Conservation (phyloP, 2,329 filamentous ascomycete genomes). For the Hypocreales sp. region DNA sequence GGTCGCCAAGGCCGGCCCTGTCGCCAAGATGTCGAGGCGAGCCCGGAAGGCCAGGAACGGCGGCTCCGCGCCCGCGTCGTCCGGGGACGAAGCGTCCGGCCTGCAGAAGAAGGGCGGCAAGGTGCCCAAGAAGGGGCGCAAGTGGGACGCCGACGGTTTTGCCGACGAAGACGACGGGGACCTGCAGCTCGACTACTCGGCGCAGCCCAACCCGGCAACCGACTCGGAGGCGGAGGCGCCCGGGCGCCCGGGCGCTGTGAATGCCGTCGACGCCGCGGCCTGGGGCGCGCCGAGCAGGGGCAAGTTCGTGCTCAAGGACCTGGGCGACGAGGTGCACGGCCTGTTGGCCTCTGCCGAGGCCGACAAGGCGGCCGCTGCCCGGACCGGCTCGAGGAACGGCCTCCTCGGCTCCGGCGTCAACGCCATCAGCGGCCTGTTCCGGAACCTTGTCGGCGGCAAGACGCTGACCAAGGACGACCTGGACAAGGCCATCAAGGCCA, state of each 20-base stretch:
- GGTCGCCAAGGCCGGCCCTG: slow-evolving; percentile 58
- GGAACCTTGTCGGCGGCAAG: slow-evolving; percentile 91
- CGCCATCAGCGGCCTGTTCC: slow-evolving; percentile 76
- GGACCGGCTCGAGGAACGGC: slow-evolving; percentile 37
- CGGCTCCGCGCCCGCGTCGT: slow-evolving; percentile 52
- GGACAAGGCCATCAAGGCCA: slow-evolving; percentile 82
- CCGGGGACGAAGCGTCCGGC: slow-evolving; percentile 61
- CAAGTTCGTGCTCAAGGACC: slow-evolving; percentile 83
- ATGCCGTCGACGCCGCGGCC: slow-evolving; percentile 60
- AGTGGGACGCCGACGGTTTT: slow-evolving; percentile 81
- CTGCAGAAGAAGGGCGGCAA: slow-evolving; percentile 37
- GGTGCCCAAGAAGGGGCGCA: slow-evolving; percentile 75
- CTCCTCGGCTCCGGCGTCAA: slow-evolving; percentile 67
- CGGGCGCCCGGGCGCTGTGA: slow-evolving; percentile 43
- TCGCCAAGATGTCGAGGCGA: slow-evolving; percentile 63
- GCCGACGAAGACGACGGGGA: slow-evolving; percentile 60
- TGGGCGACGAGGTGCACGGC: slow-evolving; percentile 83
- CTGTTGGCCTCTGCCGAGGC: slow-evolving; percentile 73
- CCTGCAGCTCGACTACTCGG: slow-evolving; percentile 81
- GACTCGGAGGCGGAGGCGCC: slow-evolving; percentile 35
- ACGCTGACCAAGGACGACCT: slow-evolving; percentile 78
- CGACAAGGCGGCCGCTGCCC: slow-evolving; percentile 33
- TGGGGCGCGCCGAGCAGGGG: slow-evolving; percentile 84
- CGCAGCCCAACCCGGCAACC: slow-evolving; percentile 33
- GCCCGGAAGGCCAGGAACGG: slow-evolving; percentile 57